phyloP scores from a whole-genome alignment of 805 yeast genomes.

The Saccharomycopsis babjevae region DNA sequence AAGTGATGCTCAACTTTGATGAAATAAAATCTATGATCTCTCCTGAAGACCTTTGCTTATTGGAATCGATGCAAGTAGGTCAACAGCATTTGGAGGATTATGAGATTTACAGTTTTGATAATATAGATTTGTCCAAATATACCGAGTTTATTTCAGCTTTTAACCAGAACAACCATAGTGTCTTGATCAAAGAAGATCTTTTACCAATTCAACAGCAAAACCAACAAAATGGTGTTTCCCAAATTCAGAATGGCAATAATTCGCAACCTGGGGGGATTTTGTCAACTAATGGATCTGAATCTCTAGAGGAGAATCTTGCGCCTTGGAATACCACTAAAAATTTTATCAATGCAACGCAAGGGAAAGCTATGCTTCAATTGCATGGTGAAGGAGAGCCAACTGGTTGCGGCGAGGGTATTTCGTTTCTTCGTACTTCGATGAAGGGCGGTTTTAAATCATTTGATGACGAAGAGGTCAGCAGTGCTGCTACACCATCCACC shows the following conservation, averaged over 20 bases:
- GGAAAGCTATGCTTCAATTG: conserved; percentile 91
- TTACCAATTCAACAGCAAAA: neutral
- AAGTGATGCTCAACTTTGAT: conserved; percentile 65
- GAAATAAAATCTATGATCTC: conserved; percentile 71
- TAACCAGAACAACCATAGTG: conserved; percentile 24
- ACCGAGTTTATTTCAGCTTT: conserved; percentile 20
- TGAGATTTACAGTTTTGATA: conserved; percentile 39
- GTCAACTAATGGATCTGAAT: conserved; percentile 25
- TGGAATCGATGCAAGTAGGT: conserved; percentile 92
- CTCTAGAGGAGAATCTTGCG: conserved; percentile 74
- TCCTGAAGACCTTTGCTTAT: conserved; percentile 81
- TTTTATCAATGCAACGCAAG: conserved; percentile 88
- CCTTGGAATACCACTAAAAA: conserved; percentile 94
- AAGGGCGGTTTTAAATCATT: conserved; percentile 74
- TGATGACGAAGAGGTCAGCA: conserved; percentile 23
- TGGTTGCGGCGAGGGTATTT: conserved; percentile 81
- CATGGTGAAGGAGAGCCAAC: conserved; percentile 95
- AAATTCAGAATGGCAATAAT: neutral
- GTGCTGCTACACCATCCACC: conserved; percentile 20
- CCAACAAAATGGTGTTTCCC: neutral
- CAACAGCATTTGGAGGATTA: conserved; percentile 79
- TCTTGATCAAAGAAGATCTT: neutral
- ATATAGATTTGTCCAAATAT: conserved; percentile 11
- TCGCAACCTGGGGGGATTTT: conserved; percentile 28
- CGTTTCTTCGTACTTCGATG: conserved; percentile 85